Conservation (phyloP, 257 asterid species). For the Osmanthus fragrans region DNA sequence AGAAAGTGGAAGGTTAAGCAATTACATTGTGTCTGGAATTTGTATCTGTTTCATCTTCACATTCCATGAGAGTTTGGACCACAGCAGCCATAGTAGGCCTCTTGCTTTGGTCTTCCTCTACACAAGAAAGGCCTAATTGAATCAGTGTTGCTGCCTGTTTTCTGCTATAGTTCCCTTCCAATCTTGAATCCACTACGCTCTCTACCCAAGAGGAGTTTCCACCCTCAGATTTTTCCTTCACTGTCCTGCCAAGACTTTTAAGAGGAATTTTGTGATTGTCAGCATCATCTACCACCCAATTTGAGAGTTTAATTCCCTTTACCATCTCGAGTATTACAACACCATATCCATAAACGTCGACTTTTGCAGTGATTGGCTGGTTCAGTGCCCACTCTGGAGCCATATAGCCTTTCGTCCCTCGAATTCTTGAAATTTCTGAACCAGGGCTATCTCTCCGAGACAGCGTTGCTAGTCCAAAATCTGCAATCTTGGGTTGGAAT, state of each 20-base stretch:
- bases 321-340: constrained; percentile 10
- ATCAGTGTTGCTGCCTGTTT: background rate
- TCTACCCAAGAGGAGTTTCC: background rate
- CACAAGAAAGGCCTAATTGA: constrained; percentile 11
- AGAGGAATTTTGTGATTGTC: background rate
- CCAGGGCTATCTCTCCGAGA: background rate
- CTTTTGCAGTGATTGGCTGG: constrained; percentile 19
- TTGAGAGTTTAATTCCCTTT: constrained; percentile 5
- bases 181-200: constrained; percentile 14
- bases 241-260: background rate
- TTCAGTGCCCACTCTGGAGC: constrained; percentile 20
- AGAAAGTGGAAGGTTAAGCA: background rate
- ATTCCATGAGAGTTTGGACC: background rate
- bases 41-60: background rate
- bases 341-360: constrained; percentile 20
- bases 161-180: background rate
- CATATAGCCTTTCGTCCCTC: constrained; percentile 24
- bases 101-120: constrained; percentile 11
- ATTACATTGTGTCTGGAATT: background rate
- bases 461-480: constrained; percentile 10
- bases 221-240: constrained; percentile 2
- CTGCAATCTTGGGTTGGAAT: too few species aligned
- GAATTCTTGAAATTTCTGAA: constrained; percentile 6
- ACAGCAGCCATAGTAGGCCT: constrained; percentile 17
- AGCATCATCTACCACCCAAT: background rate